Conservation (phyloP, 805 yeast species). For the Saccharomycopsis microspora region DNA sequence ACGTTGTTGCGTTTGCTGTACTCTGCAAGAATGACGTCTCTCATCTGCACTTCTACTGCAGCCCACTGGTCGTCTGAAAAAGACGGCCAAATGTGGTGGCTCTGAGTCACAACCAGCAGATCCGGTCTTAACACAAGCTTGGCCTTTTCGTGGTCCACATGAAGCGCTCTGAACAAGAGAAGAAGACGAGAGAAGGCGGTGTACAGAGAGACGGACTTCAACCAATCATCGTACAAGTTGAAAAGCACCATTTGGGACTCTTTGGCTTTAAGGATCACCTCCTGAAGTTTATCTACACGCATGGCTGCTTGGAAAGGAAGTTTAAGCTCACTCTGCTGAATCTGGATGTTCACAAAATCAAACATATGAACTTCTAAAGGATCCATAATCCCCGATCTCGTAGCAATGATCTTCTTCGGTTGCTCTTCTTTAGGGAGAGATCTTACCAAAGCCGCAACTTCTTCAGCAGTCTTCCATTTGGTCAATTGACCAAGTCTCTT, state of each 20-base stretch:
- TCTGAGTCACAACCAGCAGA: slow-evolving; percentile 51
- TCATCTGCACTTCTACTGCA: slow-evolving; percentile 72
- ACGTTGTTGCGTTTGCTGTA: slow-evolving; percentile 80
- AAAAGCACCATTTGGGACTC: slow-evolving; percentile 90
- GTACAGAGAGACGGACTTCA: slow-evolving; percentile 66
- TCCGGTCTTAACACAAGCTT: slow-evolving; percentile 70
- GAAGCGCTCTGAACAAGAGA: slow-evolving; percentile 71
- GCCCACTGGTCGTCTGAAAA: slow-evolving; percentile 86
- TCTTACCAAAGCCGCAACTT: slow-evolving; percentile 81
- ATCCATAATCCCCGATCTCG: slow-evolving; percentile 84
- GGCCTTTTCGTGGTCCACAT: slow-evolving; percentile 66
- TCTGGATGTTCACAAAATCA: slow-evolving; percentile 86
- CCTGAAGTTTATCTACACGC: slow-evolving; percentile 68
- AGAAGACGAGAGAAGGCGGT: slow-evolving; percentile 90
- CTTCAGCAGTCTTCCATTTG: slow-evolving; percentile 98
- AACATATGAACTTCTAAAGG: slow-evolving; percentile 95
- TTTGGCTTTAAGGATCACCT: slow-evolving; percentile 71
- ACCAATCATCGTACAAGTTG: slow-evolving; percentile 93
- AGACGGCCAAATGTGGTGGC: slow-evolving; percentile 90
- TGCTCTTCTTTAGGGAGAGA: slow-evolving; percentile 90
- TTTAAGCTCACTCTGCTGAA: slow-evolving; percentile 80
- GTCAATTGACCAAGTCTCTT: slow-evolving; percentile 86
- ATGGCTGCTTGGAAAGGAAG: slow-evolving; percentile 84
- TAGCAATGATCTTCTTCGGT: slow-evolving; percentile 84
- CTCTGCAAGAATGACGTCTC: slow-evolving; percentile 79